Conservation (phyloP, 768 basidiomycete genomes). For the Boletus edulis region DNA sequence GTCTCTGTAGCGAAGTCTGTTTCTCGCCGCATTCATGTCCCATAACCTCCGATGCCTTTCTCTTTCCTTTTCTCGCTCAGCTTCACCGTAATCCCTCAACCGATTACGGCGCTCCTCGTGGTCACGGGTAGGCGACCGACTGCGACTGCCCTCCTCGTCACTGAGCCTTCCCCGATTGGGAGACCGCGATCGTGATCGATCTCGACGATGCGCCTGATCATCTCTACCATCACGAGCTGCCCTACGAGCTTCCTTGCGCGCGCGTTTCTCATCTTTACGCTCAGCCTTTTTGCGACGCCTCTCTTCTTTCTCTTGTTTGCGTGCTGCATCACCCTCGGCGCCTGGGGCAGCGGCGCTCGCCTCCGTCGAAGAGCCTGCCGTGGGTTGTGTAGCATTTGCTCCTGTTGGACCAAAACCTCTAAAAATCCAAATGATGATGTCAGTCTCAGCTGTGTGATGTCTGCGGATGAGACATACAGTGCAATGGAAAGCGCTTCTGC, state of each 20-base stretch:
- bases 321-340: conserved; percentile 32
- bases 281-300: conserved; percentile 49
- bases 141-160: conserved; percentile 25
- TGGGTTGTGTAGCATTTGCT: conserved; percentile 29
- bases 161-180: conserved; percentile 20
- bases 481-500: conserved; percentile 84
- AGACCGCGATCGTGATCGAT: conserved; percentile 38
- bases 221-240: conserved; percentile 34
- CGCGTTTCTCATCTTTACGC: conserved; percentile 59
- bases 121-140: conserved; percentile 28
- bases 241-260: conserved; percentile 49
- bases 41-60: conserved; percentile 51
- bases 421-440: conserved; percentile 13
- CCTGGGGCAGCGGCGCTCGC: conserved; percentile 15
- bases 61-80: conserved; percentile 30
- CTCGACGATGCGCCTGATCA: conserved; percentile 20
- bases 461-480: conserved; percentile 48
- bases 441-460: background rate
- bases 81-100: conserved; percentile 26
- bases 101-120: conserved; percentile 19
- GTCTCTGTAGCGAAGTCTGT: conserved; percentile 26
- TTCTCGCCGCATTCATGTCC: conserved; percentile 46
- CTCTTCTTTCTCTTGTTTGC: conserved; percentile 45
- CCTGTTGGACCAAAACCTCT: conserved; percentile 72
- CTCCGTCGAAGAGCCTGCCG: conserved; percentile 17